Evolutionary conservation across 345 rosid species (phyloP), one percentile per base, ranked within the genome.

Genomic region (Eucalyptus pumila): DNA sequence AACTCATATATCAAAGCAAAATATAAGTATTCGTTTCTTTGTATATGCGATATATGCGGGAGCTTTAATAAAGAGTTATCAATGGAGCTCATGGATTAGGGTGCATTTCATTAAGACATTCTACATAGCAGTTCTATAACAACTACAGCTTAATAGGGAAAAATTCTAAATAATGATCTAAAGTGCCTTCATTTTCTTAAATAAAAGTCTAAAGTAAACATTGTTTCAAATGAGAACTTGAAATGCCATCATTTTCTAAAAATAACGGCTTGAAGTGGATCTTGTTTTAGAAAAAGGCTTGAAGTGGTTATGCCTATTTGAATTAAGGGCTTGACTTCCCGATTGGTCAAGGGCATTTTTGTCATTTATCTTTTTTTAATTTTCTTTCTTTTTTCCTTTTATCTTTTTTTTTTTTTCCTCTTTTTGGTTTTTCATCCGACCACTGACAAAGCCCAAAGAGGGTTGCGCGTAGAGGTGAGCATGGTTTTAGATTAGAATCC

Each of bases 361-460:
- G 32, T 60, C 8, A 60, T 58, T 24, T 58, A 58, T 23, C 13
- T 24, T 4, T 1, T 11, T 58, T 23, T 26, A 26, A 26, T 58
- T 11, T 26, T 26, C 0, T 26, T 58, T 11, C 14, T 30, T 58
- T 58, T 26, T 26, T 58, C 6, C 4, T 11, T 58, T 26, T 58
- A 11, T 58, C 14, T 27, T 26, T 26, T 11, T 2, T n/a, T 56
- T 9, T 56, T 2, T 5, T 5, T 8, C 52, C 1, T 52, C 11
- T 52, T 19, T 52, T 19, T 52, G 58, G 58, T 8, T 52, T 52
- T 52, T 52, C 26, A n/a, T 26, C 0, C 0, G 1, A 27, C 65
- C 62, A 58, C 7, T 13, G 1, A 12, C n/a, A 12, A 58, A 58
- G 65, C 65, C n/a, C 4, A 4, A 58, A 27, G n/a, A 58, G 7